Base-by-base conservation (phyloP, 768 basidiomycete species). In the Austroboletus eburneus region DNA sequence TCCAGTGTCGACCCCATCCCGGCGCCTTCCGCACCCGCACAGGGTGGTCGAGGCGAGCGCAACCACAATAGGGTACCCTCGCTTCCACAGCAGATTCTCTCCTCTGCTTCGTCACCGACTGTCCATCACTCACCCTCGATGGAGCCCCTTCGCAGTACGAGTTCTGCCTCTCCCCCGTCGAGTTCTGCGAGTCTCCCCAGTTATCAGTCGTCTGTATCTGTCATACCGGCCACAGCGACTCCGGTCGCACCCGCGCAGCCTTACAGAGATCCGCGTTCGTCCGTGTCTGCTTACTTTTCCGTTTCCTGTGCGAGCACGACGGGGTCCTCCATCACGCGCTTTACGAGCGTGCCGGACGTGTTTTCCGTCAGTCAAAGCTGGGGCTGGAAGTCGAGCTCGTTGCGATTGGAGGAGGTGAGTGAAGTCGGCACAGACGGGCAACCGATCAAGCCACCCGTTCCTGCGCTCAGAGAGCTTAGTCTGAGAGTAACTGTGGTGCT, bases 301-400 rank as follows among this genome's bases (percentile, higher is more conserved):
- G 83, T 95, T 46, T 81, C 80, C 47, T 94, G 92, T 58, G 78
- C 87, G 0, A 89, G 82, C 48, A 80, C 83, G 16, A 83, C 85
- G 6, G 91, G 93, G 3, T 80, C 88, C 7, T 83, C 83, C 24
- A 74, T 91, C 59, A 92, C 89, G 43, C 75, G 83, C 32, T 95
- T 95, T 63, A 79, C 83, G 39, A 92, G 89, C 52, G 78, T 84
- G 3, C 93, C 93, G 1, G 93, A 96, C 59, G 74, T 78, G 36
- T 95, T 96, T 61, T 75, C 83, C 23, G 74, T 91, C 37, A 81
- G 82, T 49, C 90, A 93, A 72, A 90, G 87, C 52, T 95, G 91
- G 93, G 93, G 92, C 0, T 94, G 92, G 92, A 92, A 91, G 69
- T 77, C 75, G 43, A 75, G 73, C 48, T 76, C 77, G 17, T 59